Percentiles rank a stretch among this genome's conserved stretches.
These are phyloP conservation scores for Candida schatavii DNA, from an alignment of 805 yeast genomes.

Conservation along the genomic window DNA sequence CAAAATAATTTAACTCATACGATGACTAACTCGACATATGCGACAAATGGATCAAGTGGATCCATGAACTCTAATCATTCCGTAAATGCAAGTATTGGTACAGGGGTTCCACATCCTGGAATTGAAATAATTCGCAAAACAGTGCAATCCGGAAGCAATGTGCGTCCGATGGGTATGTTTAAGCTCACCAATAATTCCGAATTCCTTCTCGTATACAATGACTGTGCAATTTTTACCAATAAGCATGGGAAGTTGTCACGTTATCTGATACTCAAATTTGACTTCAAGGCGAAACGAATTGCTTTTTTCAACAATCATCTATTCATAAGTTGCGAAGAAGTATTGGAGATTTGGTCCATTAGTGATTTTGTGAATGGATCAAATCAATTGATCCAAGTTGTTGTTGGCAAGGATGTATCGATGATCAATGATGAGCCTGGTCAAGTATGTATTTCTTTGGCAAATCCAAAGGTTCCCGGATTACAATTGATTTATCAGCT, in stretches of 20 bases:
- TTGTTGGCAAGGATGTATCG: conserved; percentile 65
- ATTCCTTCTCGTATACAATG: conserved; percentile 64
- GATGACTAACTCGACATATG: conserved; percentile 15
- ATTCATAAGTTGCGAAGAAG: conserved; percentile 56
- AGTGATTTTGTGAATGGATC: conserved; percentile 43
- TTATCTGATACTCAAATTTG: conserved; percentile 41
- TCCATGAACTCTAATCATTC: conserved; percentile 2
- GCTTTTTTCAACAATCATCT: conserved; percentile 33
- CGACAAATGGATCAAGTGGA: conserved; percentile 19
- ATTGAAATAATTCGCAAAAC: conserved; percentile 40
- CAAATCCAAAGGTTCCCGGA: conserved; percentile 63
- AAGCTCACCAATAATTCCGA: conserved; percentile 52
- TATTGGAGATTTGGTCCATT: conserved; percentile 66
- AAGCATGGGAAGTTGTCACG: conserved; percentile 53
- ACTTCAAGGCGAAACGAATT: conserved; percentile 35
- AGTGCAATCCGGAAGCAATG: conserved; percentile 31
- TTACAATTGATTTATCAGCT: conserved; percentile 57
- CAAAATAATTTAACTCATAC: conserved; percentile 9
- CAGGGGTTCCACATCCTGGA: conserved; percentile 10
- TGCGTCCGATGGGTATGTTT: conserved; percentile 62
- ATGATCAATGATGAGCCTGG: conserved; percentile 19
- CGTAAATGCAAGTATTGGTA: too few relatives aligned
- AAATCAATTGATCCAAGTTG: conserved; percentile 59
- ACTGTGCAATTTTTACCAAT: conserved; percentile 65
- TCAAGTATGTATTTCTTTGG: conserved; percentile 39